phyloP scores from a whole-genome alignment of 2,329 filamentous ascomycete species.

The Monosporascus ibericus region DNA sequence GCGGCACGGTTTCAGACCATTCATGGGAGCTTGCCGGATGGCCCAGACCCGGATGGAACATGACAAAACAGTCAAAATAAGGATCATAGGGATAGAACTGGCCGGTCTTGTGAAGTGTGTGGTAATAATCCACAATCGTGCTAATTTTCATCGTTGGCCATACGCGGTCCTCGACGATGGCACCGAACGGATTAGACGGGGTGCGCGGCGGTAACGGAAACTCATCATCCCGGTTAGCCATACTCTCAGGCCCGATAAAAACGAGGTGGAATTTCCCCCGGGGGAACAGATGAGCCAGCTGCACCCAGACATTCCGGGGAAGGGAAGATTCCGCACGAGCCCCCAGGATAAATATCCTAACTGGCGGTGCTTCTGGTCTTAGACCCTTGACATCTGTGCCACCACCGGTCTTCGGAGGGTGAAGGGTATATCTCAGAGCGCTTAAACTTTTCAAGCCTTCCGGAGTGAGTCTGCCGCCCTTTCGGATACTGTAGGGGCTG shows the following conservation, averaged over 20 bases:
- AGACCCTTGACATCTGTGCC: slow-evolving; percentile 71
- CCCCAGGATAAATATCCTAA: slow-evolving; percentile 88
- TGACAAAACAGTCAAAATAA: slow-evolving; percentile 95
- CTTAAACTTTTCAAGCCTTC: slow-evolving; percentile 93
- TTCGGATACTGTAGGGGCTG: slow-evolving; percentile 80
- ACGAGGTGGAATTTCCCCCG: slow-evolving; percentile 82
- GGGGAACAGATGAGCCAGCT: slow-evolving; percentile 93
- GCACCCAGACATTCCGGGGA: slow-evolving; percentile 88
- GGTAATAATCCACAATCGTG: slow-evolving; percentile 97
- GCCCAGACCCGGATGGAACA: slow-evolving; percentile 94
- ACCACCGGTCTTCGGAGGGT: slow-evolving; percentile 76
- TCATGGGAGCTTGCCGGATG: slow-evolving; percentile 91
- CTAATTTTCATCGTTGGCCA: slow-evolving; percentile 90
- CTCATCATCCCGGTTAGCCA: slow-evolving; percentile 89
- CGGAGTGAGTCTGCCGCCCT: slow-evolving; percentile 67
- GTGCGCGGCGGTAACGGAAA: slow-evolving; percentile 86
- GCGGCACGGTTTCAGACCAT: slow-evolving; percentile 85
- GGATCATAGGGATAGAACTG: slow-evolving; percentile 93
- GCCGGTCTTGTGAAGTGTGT: slow-evolving; percentile 86
- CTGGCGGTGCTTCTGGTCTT: slow-evolving; percentile 76
- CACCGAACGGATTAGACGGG: slow-evolving; percentile 81
- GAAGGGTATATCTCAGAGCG: slow-evolving; percentile 86
- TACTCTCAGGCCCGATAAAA: slow-evolving; percentile 93
- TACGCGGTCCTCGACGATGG: slow-evolving; percentile 87
- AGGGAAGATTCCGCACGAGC: slow-evolving; percentile 96